A percentile compares a stretch with the other conserved stretches of the same genome.
These are phyloP conservation scores for Mollisia scopiformis DNA, from an alignment of 2,329 filamentous ascomycete genomes.

Conservation along the genomic window DNA sequence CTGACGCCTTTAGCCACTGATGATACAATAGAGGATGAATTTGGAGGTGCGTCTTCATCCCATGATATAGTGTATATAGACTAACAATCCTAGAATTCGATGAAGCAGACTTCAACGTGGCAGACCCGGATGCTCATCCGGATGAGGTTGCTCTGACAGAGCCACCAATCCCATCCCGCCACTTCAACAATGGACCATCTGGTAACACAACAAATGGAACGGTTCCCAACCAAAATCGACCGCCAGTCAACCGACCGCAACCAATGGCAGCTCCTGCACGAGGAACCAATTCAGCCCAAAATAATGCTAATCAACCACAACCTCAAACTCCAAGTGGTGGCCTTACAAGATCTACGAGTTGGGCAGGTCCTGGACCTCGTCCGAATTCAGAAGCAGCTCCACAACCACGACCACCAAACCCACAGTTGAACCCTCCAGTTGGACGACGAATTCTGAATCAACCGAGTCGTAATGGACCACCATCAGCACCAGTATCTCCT, in stretches of 20 bases:
- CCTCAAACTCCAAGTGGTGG: slow-evolving; percentile 37
- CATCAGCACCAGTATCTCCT: slow-evolving; percentile 32
- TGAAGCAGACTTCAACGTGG: slow-evolving; percentile 75
- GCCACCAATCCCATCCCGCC: slow-evolving; percentile 22
- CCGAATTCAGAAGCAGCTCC: slow-evolving; percentile 21
- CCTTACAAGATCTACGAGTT: slow-evolving; percentile 31
- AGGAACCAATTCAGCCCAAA: slow-evolving; percentile 25
- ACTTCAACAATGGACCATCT: slow-evolving; percentile 25
- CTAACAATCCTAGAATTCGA: slow-evolving; percentile 64
- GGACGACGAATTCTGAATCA: slow-evolving; percentile 35
- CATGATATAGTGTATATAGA: slow-evolving; percentile 30
- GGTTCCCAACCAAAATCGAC: slow-evolving; percentile 34
- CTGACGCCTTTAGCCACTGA: slow-evolving; percentile 40
- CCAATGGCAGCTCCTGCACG: slow-evolving; percentile 33
- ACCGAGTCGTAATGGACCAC: slow-evolving; percentile 33
- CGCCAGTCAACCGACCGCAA: slow-evolving; percentile 27
- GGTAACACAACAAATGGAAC: slow-evolving; percentile 17
- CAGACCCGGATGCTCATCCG: slow-evolving; percentile 66
- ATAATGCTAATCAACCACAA: slow-evolving; percentile 20
- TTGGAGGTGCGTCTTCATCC: slow-evolving; percentile 49
- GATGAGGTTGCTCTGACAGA: slow-evolving; percentile 71
- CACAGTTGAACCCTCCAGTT: slow-evolving; percentile 13
- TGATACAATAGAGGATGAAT: slow-evolving; percentile 52
- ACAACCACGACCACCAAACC: slow-evolving; percentile 16
- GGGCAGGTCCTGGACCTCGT: slow-evolving; percentile 20